phyloP scores from a whole-genome alignment of 495 filamentous ascomycete genomes.

The Hypoxylon crocopeplum region DNA sequence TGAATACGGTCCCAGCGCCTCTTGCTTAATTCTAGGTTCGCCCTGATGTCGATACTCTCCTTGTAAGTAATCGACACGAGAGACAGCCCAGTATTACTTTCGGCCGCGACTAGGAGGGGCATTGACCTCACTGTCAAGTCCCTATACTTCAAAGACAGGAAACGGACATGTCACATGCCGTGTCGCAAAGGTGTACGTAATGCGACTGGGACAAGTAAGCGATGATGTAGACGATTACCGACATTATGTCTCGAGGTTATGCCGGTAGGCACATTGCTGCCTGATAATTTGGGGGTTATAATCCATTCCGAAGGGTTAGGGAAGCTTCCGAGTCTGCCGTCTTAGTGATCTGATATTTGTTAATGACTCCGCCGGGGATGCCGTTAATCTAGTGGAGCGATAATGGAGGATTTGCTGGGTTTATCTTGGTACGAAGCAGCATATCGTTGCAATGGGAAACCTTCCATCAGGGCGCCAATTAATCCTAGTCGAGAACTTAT shows the following conservation, averaged over 20 bases:
- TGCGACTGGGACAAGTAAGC: slow-evolving; percentile 17
- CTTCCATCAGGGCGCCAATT: slow-evolving; percentile 16
- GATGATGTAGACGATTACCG: slow-evolving; percentile 26
- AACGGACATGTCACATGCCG: slow-evolving; percentile 1
- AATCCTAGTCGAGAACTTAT: slow-evolving; percentile 23
- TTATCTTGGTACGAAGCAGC: slow-evolving; percentile 30
- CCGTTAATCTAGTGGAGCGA: slow-evolving; percentile 35
- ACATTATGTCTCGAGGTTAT: slow-evolving; percentile 9
- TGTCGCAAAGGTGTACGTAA: slow-evolving; percentile 29
- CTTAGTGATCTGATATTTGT: slow-evolving; percentile 41
- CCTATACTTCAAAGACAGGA: not conserved
- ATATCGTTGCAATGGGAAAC: slow-evolving; percentile 20
- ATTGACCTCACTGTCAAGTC: too few species aligned
- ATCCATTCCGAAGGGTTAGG: not conserved
- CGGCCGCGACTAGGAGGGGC: too few species aligned
- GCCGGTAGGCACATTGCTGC: slow-evolving; percentile 22
- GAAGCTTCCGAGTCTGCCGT: slow-evolving; percentile 21
- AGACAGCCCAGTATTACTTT: not conserved
- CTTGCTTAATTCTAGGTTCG: not conserved
- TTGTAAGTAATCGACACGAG: not conserved
- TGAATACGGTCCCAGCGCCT: too few species aligned
- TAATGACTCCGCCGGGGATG: slow-evolving; percentile 44
- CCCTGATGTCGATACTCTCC: not conserved
- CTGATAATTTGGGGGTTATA: slow-evolving; percentile 23
- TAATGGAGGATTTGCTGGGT: slow-evolving; percentile 29